Evolutionary conservation across 176 grass and related monocot species (phyloP).

Genomic region (Musa beccarii): DNA sequence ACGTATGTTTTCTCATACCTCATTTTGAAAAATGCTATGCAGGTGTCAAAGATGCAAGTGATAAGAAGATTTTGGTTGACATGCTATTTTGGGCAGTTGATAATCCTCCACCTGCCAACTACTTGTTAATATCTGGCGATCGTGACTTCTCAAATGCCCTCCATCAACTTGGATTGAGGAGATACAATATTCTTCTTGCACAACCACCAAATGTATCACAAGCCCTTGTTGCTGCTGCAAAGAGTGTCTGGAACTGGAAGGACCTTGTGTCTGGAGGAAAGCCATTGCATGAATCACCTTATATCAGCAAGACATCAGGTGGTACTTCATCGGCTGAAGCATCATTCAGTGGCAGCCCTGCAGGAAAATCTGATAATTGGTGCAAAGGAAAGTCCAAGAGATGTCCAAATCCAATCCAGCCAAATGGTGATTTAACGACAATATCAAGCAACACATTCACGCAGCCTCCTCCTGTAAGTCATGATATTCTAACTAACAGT

Average conservation of each 20-base stretch:
- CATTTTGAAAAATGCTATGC: conserved; percentile 19
- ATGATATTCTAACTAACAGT: conserved; percentile 28
- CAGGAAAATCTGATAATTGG: conserved; percentile 47
- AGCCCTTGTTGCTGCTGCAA: conserved; percentile 70
- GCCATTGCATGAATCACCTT: conserved; percentile 59
- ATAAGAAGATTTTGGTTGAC: conserved; percentile 96
- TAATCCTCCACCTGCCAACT: conserved; percentile 92
- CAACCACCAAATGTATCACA: conserved; percentile 96
- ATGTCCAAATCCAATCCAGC: conserved; percentile 25
- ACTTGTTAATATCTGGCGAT: conserved; percentile 90
- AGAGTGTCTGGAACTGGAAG: conserved; percentile 83
- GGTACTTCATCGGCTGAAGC: conserved; percentile 22
- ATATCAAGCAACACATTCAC: conserved; percentile 19
- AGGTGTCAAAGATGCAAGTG: conserved; percentile 99
- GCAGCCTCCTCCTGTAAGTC: background rate
- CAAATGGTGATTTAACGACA: conserved; percentile 23
- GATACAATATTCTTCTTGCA: conserved; percentile 88
- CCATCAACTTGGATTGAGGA: conserved; percentile 82
- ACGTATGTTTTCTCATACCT: background rate
- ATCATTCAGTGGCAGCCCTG: conserved; percentile 18
- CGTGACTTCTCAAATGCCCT: conserved; percentile 96
- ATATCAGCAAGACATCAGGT: conserved; percentile 41
- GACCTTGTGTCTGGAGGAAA: conserved; percentile 63
- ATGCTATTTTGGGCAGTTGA: conserved; percentile 99
- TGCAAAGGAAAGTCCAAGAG: conserved; percentile 41